These are phyloP conservation scores for Coriolopsis trogii DNA, from an alignment of 1,284 basidiomycete species.

Conservation along the genomic window DNA sequence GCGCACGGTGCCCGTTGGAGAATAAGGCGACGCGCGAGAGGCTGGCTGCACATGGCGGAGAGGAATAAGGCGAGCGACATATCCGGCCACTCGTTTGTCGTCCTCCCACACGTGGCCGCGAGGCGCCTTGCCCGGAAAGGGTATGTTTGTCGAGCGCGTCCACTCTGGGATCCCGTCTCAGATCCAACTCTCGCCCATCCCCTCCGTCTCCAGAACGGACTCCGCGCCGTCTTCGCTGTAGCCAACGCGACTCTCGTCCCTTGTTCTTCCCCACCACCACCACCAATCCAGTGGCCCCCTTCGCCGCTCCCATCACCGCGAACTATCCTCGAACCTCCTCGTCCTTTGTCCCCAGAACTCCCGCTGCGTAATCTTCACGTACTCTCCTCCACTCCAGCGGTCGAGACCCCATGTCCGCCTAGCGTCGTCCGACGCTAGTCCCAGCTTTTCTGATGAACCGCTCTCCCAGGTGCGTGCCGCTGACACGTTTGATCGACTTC, in stretches of 20 bases:
- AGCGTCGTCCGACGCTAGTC: constrained; percentile 1
- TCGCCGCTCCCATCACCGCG: background rate
- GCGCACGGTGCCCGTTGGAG: constrained; percentile 22
- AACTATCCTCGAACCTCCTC: constrained; percentile 12
- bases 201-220: background rate
- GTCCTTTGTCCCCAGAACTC: constrained; percentile 15
- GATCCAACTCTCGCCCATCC: constrained; percentile 16
- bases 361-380: constrained; percentile 8
- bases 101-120: constrained; percentile 20
- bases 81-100: constrained; percentile 35
- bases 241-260: constrained; percentile 23
- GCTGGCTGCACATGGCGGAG: constrained; percentile 19
- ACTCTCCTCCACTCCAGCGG: constrained; percentile 2
- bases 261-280: constrained; percentile 17
- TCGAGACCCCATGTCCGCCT: background rate
- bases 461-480: background rate
- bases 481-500: constrained; percentile 7
- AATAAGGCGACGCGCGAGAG: constrained; percentile 24
- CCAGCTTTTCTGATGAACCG: constrained; percentile 20
- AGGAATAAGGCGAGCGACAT: constrained; percentile 36
- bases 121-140: constrained; percentile 19
- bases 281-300: background rate
- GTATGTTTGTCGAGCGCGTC: constrained; percentile 22
- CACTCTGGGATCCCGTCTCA: constrained; percentile 6
- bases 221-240: constrained; percentile 6